These are phyloP conservation scores for Cystobasidium onofrii DNA, from an alignment of 768 basidiomycete genomes.

Conservation along the genomic window DNA sequence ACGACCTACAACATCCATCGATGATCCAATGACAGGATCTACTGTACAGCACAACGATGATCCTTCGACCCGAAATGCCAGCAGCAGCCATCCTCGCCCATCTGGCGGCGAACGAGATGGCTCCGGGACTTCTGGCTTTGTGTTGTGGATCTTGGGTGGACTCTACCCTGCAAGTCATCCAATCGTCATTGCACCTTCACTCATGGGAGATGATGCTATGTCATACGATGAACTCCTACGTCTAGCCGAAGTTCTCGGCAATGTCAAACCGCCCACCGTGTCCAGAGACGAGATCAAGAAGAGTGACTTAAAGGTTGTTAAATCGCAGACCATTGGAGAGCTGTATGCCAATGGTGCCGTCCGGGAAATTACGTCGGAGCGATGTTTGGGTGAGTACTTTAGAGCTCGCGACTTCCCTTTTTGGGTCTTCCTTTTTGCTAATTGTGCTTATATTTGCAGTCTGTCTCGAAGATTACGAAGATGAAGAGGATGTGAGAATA, in stretches of 20 bases:
- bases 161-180: slow-evolving; percentile 85
- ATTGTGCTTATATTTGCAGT: slow-evolving; percentile 58
- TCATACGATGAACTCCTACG: slow-evolving; percentile 51
- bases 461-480: slow-evolving; percentile 75
- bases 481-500: slow-evolving; percentile 68
- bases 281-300: slow-evolving; percentile 76
- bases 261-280: slow-evolving; percentile 72
- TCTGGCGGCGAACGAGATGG: not conserved
- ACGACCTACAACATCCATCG: not conserved
- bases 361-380: slow-evolving; percentile 67
- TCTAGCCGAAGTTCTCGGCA: slow-evolving; percentile 71
- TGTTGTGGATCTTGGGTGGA: slow-evolving; percentile 51
- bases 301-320: slow-evolving; percentile 69
- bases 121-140: not conserved
- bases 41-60: not conserved
- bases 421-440: not conserved
- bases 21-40: not conserved
- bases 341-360: slow-evolving; percentile 60
- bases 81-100: too few species aligned
- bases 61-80: not conserved
- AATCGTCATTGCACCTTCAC: slow-evolving; percentile 56
- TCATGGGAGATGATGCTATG: slow-evolving; percentile 52
- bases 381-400: slow-evolving; percentile 53
- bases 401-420: not conserved
- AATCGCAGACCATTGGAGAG: slow-evolving; percentile 52